These are phyloP conservation scores for Globisporangium cederbergense DNA, from an alignment of 352 stramenopile species.

Conservation along the genomic window DNA sequence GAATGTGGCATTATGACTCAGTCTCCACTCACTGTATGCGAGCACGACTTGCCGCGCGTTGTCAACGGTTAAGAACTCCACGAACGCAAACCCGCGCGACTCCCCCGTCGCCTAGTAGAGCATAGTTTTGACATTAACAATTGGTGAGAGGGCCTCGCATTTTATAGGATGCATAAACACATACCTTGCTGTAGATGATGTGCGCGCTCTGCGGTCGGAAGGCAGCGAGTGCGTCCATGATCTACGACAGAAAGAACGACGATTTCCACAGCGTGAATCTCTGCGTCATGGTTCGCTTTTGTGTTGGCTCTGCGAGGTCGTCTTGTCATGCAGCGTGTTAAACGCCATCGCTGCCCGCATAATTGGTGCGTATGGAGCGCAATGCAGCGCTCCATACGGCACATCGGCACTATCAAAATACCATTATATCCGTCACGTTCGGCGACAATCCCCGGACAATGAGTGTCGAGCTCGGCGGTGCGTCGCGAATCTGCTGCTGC, in stretches of 20 bases:
- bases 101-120: conserved; percentile 46
- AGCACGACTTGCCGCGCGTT: conserved; percentile 48
- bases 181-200: conserved; percentile 71
- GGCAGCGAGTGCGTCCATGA: conserved; percentile 41
- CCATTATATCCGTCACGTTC: conserved; percentile 60
- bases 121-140: background rate
- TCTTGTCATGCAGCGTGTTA: background rate
- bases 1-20: too few relatives aligned
- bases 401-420: conserved; percentile 22
- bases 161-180: conserved; percentile 1
- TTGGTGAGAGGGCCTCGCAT: background rate
- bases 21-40: conserved; percentile 42
- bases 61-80: conserved; percentile 63
- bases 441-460: conserved; percentile 56
- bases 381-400: background rate
- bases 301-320: background rate
- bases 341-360: background rate
- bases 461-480: conserved; percentile 54
- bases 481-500: conserved; percentile 10
- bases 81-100: conserved; percentile 75
- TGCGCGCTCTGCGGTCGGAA: conserved; percentile 49
- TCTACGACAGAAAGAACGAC: conserved; percentile 33
- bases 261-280: conserved; percentile 19
- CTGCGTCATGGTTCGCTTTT: background rate
- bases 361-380: background rate